Base-by-base conservation (phyloP, 2,329 filamentous ascomycete genomes). In the Colletotrichum costaricense region DNA sequence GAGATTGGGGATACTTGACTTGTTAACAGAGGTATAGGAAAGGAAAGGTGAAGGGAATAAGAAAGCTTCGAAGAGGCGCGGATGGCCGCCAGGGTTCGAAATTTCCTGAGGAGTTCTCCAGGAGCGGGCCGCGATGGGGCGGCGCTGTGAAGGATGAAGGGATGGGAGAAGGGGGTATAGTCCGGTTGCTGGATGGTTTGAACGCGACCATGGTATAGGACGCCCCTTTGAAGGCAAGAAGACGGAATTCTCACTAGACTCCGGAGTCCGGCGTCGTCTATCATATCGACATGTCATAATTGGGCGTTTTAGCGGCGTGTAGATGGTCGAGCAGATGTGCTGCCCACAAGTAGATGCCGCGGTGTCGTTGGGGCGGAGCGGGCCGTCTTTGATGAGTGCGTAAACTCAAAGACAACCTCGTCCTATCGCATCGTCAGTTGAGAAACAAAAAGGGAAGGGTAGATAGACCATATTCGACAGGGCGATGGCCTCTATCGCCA, bases 211-310 rank as follows among this genome's bases (percentile, higher is more conserved):
- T 19, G 62, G 22, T n/a, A 54, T 64, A 12, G 46, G 19, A 55
- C 33, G 62, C n/a, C n/a, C 9, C 19, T 14, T 3, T n/a, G 30
- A n/a, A 35, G 26, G 14, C 38, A 12, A 64, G 35, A 30, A 5
- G 8, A 19, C n/a, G 19, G 16, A n/a, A 19, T 12, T n/a, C 5
- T 26, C 19, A 26, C 28, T 49, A 58, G 26, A 26, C 52, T 54
- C 54, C 16, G 35, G 46, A 35, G 26, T 54, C 54, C 16, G 35
- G 30, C n/a, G 35, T 64, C 38, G 35, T 57, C 24, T 57, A 38
- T 64, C 59, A 69, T 69, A 64, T 69, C 52, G 67, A 69, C 58
- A 35, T 26, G 67, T 69, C 49, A 69, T 22, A 57, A 52, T 22
- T 16, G n/a, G 24, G 26, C 57, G 67, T 57, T 49, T 49, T 49